These are phyloP conservation scores for Claviceps sp. DNA, from an alignment of 2,329 filamentous ascomycete species.

Conservation along the genomic window DNA sequence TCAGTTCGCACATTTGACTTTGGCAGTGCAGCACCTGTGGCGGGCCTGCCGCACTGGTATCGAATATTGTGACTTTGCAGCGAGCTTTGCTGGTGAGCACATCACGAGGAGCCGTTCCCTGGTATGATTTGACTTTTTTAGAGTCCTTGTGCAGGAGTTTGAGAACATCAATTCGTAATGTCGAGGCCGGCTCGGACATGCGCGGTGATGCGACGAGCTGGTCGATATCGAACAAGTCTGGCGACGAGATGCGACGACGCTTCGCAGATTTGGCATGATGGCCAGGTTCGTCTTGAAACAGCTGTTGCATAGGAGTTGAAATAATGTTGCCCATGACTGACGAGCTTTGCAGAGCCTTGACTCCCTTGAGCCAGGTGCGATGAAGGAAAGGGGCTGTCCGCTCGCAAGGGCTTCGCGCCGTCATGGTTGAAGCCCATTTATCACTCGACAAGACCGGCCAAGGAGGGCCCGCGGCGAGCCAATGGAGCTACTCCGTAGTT, in stretches of 20 bases:
- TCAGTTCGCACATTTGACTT: constrained; percentile 40
- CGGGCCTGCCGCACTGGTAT: constrained; percentile 19
- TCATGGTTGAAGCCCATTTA: constrained; percentile 31
- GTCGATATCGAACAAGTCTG: constrained; percentile 20
- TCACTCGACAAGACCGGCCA: constrained; percentile 12
- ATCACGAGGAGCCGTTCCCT: constrained; percentile 17
- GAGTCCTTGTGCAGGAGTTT: constrained; percentile 38
- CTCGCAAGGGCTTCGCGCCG: constrained; percentile 30
- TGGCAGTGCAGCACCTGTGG: constrained; percentile 36
- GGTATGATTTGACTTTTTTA: constrained; percentile 20
- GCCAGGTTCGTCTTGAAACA: constrained; percentile 20
- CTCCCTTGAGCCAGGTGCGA: constrained; percentile 37
- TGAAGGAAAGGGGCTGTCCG: constrained; percentile 41
- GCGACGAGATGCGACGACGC: constrained; percentile 34
- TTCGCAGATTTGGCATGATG: constrained; percentile 30
- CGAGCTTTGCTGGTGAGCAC: constrained; percentile 20
- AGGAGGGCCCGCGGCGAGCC: not conserved
- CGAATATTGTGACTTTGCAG: constrained; percentile 25
- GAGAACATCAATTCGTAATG: constrained; percentile 39
- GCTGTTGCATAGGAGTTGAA: constrained; percentile 23
- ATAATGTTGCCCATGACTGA: constrained; percentile 31
- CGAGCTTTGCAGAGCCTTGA: constrained; percentile 28
- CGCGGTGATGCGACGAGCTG: constrained; percentile 19
- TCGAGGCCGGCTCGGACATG: constrained; percentile 22
- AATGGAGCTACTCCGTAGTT: not conserved